Conservation (phyloP, 2,329 filamentous ascomycete species). For the Fusarium dimerum region DNA sequence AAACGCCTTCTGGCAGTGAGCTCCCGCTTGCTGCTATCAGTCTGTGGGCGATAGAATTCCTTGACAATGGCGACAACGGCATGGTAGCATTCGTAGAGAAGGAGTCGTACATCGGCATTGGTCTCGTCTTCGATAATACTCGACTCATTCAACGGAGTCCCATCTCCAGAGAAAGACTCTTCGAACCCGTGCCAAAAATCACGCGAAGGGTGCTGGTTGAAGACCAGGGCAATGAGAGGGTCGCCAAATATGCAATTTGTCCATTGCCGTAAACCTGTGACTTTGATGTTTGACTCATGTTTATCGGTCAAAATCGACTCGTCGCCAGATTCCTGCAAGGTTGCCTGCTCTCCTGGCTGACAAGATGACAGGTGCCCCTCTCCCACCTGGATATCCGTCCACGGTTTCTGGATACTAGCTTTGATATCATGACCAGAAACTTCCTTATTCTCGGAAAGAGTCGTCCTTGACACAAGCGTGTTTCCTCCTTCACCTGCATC, state of each 20-base stretch:
- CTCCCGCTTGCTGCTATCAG: conserved; percentile 51
- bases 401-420: conserved; percentile 5
- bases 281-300: conserved; percentile 26
- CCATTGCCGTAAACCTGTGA: conserved; percentile 60
- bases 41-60: conserved; percentile 55
- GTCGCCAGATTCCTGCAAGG: background rate
- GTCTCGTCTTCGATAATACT: conserved; percentile 44
- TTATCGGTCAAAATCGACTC: background rate
- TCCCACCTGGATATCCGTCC: background rate
- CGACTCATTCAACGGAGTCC: background rate
- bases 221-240: conserved; percentile 53
- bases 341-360: background rate
- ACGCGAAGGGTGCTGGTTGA: conserved; percentile 45
- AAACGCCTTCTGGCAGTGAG: conserved; percentile 54
- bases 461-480: conserved; percentile 41
- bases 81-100: conserved; percentile 62
- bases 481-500: conserved; percentile 54
- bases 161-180: conserved; percentile 15
- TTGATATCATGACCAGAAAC: background rate
- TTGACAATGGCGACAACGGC: conserved; percentile 52
- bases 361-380: background rate
- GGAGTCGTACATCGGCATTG: conserved; percentile 47
- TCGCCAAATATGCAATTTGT: conserved; percentile 61
- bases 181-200: conserved; percentile 52
- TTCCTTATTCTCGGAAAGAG: conserved; percentile 5